Percentiles rank a stretch among this genome's conserved stretches.
Conservation (phyloP, 2,329 filamentous ascomycete species). For the Fusarium nematophilum region DNA sequence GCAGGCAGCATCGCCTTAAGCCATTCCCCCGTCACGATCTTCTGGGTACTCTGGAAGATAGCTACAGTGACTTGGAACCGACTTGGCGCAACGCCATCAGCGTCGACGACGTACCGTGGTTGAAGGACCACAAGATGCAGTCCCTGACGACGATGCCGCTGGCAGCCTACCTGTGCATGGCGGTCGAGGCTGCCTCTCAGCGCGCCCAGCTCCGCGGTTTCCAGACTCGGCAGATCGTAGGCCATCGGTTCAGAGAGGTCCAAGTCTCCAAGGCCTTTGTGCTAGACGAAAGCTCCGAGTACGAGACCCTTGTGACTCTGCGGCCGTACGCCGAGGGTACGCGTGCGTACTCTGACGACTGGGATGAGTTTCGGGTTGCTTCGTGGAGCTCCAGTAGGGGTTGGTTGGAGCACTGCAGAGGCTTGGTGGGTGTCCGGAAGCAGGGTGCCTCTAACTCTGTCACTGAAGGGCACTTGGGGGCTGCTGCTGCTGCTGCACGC, state of each 20-base stretch:
- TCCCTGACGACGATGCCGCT: constrained; percentile 66
- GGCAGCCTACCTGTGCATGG: constrained; percentile 64
- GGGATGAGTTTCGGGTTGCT: constrained; percentile 68
- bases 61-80: constrained; percentile 58
- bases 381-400: constrained; percentile 63
- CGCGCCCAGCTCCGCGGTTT: constrained; percentile 40
- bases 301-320: constrained; percentile 43
- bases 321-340: constrained; percentile 45
- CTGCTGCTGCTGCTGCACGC: constrained; percentile 17
- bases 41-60: constrained; percentile 57
- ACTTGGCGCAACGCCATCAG: constrained; percentile 62
- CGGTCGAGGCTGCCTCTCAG: constrained; percentile 58
- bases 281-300: constrained; percentile 39
- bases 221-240: constrained; percentile 22
- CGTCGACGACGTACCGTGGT: constrained; percentile 65
- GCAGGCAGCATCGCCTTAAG: constrained; percentile 55
- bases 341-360: constrained; percentile 53
- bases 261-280: constrained; percentile 43
- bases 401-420: constrained; percentile 70
- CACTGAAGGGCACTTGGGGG: background rate
- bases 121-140: constrained; percentile 69
- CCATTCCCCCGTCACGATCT: constrained; percentile 57
- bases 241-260: constrained; percentile 38
- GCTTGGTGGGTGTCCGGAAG: constrained; percentile 57
- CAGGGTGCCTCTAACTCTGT: constrained; percentile 36